Conservation (phyloP, 768 basidiomycete genomes). For the Mycena filopes region DNA sequence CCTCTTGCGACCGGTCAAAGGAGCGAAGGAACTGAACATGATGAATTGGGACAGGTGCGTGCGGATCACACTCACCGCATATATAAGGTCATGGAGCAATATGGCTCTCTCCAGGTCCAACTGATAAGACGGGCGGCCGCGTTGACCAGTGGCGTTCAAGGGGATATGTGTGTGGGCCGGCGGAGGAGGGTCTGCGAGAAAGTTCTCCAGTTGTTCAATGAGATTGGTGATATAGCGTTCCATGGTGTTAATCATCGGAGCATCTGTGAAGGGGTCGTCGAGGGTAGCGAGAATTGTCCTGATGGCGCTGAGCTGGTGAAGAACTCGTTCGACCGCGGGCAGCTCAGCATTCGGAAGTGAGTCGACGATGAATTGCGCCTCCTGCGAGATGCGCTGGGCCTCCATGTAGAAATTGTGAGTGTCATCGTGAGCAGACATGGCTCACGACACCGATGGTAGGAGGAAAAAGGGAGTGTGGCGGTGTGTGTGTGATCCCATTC, state of each 20-base stretch:
- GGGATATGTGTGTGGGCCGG: conserved; percentile 6
- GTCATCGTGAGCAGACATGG: neutral
- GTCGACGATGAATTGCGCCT: neutral
- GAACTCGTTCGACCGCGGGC: conserved; percentile 17
- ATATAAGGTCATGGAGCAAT: conserved; percentile 26
- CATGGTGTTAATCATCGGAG: neutral
- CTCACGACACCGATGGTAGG: too few relatives aligned
- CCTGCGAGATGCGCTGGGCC: neutral
- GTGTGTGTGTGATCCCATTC: too few relatives aligned
- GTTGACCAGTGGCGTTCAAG: neutral
- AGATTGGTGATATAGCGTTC: neutral
- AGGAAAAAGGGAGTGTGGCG: too few relatives aligned
- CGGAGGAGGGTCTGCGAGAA: conserved; percentile 15
- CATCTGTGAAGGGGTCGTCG: conserved; percentile 5
- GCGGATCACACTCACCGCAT: too few relatives aligned
- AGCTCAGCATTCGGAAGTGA: conserved; percentile 27
- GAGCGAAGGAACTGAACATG: too few relatives aligned
- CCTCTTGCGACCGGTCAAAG: too few relatives aligned
- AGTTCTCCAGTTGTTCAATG: neutral
- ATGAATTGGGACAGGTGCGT: too few relatives aligned
- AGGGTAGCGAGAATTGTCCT: conserved; percentile 12
- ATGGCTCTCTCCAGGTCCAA: conserved; percentile 11
- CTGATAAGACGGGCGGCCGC: conserved; percentile 4
- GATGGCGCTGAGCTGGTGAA: conserved; percentile 25
- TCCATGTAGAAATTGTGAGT: conserved; percentile 6